Conservation (phyloP, 495 filamentous ascomycete genomes). For the Achaetomiella virescens region DNA sequence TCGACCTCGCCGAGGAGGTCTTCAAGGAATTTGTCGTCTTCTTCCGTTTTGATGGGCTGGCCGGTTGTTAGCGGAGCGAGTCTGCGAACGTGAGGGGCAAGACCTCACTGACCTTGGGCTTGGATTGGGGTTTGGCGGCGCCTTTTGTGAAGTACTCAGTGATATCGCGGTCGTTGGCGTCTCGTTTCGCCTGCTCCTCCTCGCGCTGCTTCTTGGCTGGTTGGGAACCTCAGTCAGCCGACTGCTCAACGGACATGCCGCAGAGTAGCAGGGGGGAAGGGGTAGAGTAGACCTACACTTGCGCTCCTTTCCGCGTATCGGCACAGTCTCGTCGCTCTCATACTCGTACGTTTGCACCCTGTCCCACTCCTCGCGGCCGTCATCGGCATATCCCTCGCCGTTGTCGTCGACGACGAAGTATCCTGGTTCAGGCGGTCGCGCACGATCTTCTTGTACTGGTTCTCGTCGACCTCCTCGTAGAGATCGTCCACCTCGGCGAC, state of each 20-base stretch:
- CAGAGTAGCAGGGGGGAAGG: not conserved
- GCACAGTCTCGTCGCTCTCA: constrained; percentile 65
- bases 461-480: constrained; percentile 96
- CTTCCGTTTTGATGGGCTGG: constrained; percentile 60
- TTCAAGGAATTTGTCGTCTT: constrained; percentile 79
- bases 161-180: constrained; percentile 85
- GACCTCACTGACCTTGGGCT: constrained; percentile 61
- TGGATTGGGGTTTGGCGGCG: constrained; percentile 56
- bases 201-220: constrained; percentile 81
- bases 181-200: constrained; percentile 77
- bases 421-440: constrained; percentile 83
- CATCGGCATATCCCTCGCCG: constrained; percentile 90
- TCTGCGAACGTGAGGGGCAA: not conserved
- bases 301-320: constrained; percentile 48
- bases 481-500: constrained; percentile 76
- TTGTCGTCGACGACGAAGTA: constrained; percentile 95
- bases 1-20: constrained; percentile 86
- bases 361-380: constrained; percentile 96
- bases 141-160: constrained; percentile 87
- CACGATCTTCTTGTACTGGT: constrained; percentile 94
- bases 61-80: not conserved
- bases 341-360: constrained; percentile 58
- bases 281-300: constrained; percentile 38
- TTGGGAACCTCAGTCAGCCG: constrained; percentile 6
- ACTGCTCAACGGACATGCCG: not conserved